Evolutionary conservation across 179 eudicot genomes (phyloP), one percentile per base, ranked within the genome.

Genomic region (Silene noctiflora): DNA sequence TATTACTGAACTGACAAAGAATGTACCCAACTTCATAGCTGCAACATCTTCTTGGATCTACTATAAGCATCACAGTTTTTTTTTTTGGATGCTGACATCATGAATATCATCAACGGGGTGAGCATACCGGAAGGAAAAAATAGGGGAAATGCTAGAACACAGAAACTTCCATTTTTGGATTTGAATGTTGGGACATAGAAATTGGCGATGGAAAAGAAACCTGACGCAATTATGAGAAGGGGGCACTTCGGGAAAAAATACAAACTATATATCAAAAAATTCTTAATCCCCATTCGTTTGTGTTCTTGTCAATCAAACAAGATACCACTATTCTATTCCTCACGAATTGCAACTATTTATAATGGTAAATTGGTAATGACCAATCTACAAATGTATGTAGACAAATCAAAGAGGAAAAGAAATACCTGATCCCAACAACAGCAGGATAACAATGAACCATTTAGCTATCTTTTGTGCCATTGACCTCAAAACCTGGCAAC

Each of bases 101-200:
- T 2, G 16, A 63, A 33, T 24, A n/a, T n/a, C n/a, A 21, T 65
- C 21, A 51, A 9, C 42, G 80, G 75, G 68, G 66, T 78, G 19
- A 59, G 60, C 62, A 42, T 78, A 51, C 79, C 75, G 9, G 35
- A 48, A 46, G 67, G 74, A n/a, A n/a, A 4, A 63, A 27, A 44
- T 31, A 75, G 5, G 74, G 33, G 48, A 33, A 61, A 1, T 67
- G 79, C 0, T 0, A 27, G 77, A 82, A 20, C 27, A 19, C 84
- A 75, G 20, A 82, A 78, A 59, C 69, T 82, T n/a, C 75, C 75
- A 1, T 65, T 65, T 66, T 6, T 82, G 2, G 79, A 82, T 71
- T 64, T 67, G 46, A 33, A 53, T 7, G 71, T 25, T 24, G n/a
- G 62, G 62, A 6, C 16, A 78, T 58, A 27, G 22, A 2, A 67